A percentile compares a stretch with the other conserved stretches of the same genome.
phyloP scores from a whole-genome alignment of 768 basidiomycete species.

The Pulveroboletus sp. region DNA sequence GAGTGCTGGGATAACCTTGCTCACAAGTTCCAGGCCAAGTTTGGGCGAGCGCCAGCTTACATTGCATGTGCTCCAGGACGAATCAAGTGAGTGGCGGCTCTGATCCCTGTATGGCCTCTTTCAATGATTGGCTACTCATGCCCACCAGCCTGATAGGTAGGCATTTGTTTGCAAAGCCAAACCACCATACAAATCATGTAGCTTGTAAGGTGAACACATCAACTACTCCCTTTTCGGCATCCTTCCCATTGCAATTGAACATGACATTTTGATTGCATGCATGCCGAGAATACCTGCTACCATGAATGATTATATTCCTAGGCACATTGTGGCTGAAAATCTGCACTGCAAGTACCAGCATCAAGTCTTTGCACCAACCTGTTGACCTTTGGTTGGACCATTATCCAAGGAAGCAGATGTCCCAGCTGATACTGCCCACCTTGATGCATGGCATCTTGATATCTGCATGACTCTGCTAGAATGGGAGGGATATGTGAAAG shows the following conservation, averaged over 20 bases:
- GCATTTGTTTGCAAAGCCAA: not conserved
- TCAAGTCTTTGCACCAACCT: conserved; percentile 53
- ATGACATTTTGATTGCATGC: conserved; percentile 78
- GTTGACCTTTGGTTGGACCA: conserved; percentile 22
- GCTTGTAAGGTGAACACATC: conserved; percentile 67
- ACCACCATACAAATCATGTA: not conserved
- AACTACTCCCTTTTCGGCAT: conserved; percentile 83
- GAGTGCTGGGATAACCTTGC: too few species aligned
- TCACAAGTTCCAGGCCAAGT: conserved; percentile 60
- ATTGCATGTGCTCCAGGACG: conserved; percentile 77
- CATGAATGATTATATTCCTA: conserved; percentile 32
- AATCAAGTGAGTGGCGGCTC: conserved; percentile 54
- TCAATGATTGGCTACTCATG: not conserved
- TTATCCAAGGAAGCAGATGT: conserved; percentile 30
- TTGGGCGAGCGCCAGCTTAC: conserved; percentile 61
- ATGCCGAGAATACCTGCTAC: conserved; percentile 36
- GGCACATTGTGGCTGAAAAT: conserved; percentile 61
- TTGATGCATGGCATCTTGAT: conserved; percentile 65
- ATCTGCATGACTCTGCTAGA: conserved; percentile 59
- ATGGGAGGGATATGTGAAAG: conserved; percentile 89
- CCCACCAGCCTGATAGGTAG: conserved; percentile 33
- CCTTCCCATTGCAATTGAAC: conserved; percentile 79
- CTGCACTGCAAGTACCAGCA: conserved; percentile 54
- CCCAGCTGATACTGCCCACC: conserved; percentile 32
- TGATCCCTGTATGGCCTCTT: not conserved